These are phyloP conservation scores for Microdochium trichocladiopsis DNA, from an alignment of 2,329 filamentous ascomycete genomes.

Conservation along the genomic window DNA sequence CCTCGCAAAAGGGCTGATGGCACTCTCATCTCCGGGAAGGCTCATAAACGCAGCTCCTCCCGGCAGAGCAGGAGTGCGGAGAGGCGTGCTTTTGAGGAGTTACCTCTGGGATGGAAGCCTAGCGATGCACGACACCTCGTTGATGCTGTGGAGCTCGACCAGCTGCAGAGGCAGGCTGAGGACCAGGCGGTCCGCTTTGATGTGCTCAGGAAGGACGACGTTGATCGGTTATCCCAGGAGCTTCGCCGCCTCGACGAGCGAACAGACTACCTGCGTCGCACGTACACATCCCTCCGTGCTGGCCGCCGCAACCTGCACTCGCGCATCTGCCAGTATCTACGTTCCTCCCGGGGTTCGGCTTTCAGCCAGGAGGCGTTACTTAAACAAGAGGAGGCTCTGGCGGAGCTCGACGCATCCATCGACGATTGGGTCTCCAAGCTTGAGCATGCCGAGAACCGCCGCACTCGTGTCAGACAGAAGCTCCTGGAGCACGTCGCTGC, in stretches of 20 bases:
- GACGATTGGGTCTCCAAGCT: slow-evolving; percentile 76
- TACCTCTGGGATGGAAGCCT: slow-evolving; percentile 52
- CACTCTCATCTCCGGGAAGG: slow-evolving; percentile 21
- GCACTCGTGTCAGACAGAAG: slow-evolving; percentile 70
- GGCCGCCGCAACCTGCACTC: slow-evolving; percentile 70
- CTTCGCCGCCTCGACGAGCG: slow-evolving; percentile 70
- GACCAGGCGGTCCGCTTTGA: slow-evolving; percentile 58
- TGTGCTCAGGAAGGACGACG: slow-evolving; percentile 54
- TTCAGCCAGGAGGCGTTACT: slow-evolving; percentile 71
- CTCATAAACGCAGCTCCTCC: slow-evolving; percentile 29
- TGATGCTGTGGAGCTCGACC: slow-evolving; percentile 37
- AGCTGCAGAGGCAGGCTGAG: slow-evolving; percentile 52
- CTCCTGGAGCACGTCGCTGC: slow-evolving; percentile 76
- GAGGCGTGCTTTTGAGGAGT: slow-evolving; percentile 48
- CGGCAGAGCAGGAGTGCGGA: slow-evolving; percentile 43
- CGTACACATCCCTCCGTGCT: slow-evolving; percentile 67
- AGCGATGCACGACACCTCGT: slow-evolving; percentile 43
- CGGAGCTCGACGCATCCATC: slow-evolving; percentile 69
- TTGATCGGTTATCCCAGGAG: slow-evolving; percentile 63
- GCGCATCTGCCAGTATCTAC: slow-evolving; percentile 71
- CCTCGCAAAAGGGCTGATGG: slow-evolving; percentile 45
- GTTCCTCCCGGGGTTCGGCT: slow-evolving; percentile 60
- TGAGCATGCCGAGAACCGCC: slow-evolving; percentile 73
- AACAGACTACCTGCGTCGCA: slow-evolving; percentile 70
- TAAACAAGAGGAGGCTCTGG: slow-evolving; percentile 72